Evolutionary conservation across 169 alveolate genomes (phyloP).

Genomic region (Eimeria maxima): DNA sequence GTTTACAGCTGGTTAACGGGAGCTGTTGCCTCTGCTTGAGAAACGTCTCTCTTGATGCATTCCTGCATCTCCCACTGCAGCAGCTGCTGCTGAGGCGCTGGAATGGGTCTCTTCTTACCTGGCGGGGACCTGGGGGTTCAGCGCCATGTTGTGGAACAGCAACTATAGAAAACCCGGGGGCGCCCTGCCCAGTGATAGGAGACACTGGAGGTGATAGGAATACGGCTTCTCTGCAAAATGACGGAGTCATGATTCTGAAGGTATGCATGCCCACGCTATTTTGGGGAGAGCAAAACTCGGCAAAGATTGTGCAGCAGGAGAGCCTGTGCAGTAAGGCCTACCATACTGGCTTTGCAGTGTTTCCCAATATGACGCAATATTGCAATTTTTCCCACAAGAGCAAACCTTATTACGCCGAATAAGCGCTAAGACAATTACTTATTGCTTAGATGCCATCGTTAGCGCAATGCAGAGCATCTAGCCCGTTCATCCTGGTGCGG

Average conservation of each 20-base stretch:
- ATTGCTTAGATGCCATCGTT: neutral
- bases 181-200: conserved; percentile 48
- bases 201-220: conserved; percentile 66
- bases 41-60: conserved; percentile 52
- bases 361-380: neutral
- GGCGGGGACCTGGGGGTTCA: conserved; percentile 73
- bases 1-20: conserved; percentile 34
- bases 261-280: conserved; percentile 17
- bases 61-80: conserved; percentile 66
- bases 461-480: neutral
- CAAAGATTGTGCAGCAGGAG: neutral
- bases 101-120: conserved; percentile 42
- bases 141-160: conserved; percentile 41
- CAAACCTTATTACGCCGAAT: too few relatives aligned
- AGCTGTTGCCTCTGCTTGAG: conserved; percentile 68
- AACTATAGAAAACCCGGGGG: neutral
- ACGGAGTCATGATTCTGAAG: conserved; percentile 71
- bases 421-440: too few relatives aligned
- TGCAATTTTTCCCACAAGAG: too few relatives aligned
- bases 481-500: neutral
- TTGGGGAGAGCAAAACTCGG: neutral
- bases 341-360: neutral
- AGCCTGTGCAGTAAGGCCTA: neutral
- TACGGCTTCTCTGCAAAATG: conserved; percentile 36
- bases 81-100: conserved; percentile 67